Base-by-base conservation (phyloP, 345 rosid species). In the Salix purpurea region DNA sequence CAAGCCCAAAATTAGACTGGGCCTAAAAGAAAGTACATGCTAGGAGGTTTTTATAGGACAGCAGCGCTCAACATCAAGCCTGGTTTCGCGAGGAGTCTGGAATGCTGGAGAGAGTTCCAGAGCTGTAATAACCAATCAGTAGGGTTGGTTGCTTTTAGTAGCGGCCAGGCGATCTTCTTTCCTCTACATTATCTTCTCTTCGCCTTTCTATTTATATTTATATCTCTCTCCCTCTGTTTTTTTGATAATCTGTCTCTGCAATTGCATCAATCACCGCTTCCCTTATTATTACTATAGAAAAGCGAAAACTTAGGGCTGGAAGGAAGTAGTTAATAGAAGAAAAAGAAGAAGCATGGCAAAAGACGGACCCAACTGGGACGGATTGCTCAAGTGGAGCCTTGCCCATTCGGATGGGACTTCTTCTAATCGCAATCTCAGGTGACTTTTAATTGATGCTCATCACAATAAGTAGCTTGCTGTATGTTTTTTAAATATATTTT, bases 371-470 rank as follows among this genome's bases (percentile, higher is more conserved):
- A 88, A 89, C 73, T 95, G 99, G 99, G 91, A 93, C 1, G 99
- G 97, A 21, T 84, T 95, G 86, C 89, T 95, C 61, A 93, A 93
- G 65, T 95, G 97, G 99, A 95, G 99, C 80, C 87, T 93, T 76
- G 88, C 96, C n/a, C 85, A 91, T 85, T 87, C 97, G 58, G 94
- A 95, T 71, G 94, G 93, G 48, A 91, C 98, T 71, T 74, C 74
- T 26, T 39, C 91, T 21, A 42, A 86, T 36, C 85, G 91, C 79
- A 83, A 72, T 83, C 83, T 92, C 66, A 90, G 97, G 97, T 95
- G 74, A 24, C 15, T 2, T 1, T 48, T 50, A 0, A 4, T 34
- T 13, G 58, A 18, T 52, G 58, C n/a, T 52, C n/a, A 52, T 18
- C 8, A 52, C 2, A 18, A 52, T 7, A 52, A 52, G 7, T 52